These are phyloP conservation scores for Bonia amplexicaulis DNA, from an alignment of 176 grass and related monocot species.

Conservation along the genomic window DNA sequence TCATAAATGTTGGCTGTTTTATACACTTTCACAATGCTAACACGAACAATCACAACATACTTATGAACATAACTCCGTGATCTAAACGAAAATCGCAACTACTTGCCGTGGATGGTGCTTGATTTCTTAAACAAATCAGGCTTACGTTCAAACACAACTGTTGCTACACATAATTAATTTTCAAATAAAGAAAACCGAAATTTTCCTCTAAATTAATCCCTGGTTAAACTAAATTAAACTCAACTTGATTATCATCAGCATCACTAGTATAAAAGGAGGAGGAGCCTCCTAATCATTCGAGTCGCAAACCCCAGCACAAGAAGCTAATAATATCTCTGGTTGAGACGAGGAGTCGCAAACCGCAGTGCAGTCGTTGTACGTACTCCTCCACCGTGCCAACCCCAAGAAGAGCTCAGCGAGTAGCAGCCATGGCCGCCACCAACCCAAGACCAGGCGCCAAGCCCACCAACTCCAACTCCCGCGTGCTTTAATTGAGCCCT, in stretches of 20 bases:
- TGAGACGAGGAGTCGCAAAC: slow-evolving; percentile 8
- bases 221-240: no score
- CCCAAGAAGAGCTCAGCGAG: background rate
- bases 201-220: background rate
- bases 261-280: background rate
- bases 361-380: background rate
- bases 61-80: background rate
- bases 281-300: background rate
- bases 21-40: no score
- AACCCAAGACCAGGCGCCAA: background rate
- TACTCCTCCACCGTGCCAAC: slow-evolving; percentile 1
- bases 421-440: slow-evolving; percentile 19
- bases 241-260: no score
- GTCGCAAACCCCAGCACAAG: background rate
- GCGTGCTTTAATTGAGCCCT: background rate
- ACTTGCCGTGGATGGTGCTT: background rate
- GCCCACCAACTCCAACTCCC: background rate
- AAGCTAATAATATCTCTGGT: background rate
- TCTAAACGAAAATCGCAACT: background rate
- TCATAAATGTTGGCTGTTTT: no score
- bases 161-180: background rate
- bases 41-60: background rate
- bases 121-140: background rate
- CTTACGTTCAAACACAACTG: background rate
- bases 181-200: background rate